These are phyloP conservation scores for Hura crepitans DNA, from an alignment of 441 rosid species.

Conservation along the genomic window DNA sequence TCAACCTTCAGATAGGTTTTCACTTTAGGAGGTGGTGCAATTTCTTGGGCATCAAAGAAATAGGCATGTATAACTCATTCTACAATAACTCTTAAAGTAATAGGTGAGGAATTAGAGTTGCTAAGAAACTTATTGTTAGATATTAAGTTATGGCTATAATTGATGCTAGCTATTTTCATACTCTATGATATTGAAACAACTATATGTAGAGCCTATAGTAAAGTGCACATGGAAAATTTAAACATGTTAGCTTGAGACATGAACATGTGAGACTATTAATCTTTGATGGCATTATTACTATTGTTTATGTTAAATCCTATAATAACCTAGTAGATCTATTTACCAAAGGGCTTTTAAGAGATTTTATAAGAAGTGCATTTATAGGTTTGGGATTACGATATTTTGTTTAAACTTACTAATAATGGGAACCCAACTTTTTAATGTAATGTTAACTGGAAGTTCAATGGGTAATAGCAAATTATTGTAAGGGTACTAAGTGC, in stretches of 20 bases:
- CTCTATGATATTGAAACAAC: not conserved
- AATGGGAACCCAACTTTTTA: too few relatives aligned
- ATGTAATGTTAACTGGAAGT: too few relatives aligned
- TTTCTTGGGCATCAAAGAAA: not conserved
- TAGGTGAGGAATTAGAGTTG: not conserved
- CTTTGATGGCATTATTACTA: not conserved
- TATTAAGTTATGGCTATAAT: too few relatives aligned
- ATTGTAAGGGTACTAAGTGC: too few relatives aligned
- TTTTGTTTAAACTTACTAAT: too few relatives aligned
- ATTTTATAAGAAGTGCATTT: too few relatives aligned
- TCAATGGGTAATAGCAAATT: too few relatives aligned
- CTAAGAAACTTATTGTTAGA: too few relatives aligned
- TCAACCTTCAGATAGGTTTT: not conserved
- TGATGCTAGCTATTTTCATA: too few relatives aligned
- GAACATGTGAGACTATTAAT: not conserved
- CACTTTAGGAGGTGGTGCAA: not conserved
- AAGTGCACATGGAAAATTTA: not conserved
- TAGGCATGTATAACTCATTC: not conserved
- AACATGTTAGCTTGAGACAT: not conserved
- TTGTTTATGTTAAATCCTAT: not conserved
- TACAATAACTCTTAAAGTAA: not conserved
- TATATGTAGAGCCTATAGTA: not conserved
- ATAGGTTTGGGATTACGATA: too few relatives aligned
- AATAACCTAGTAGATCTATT: too few relatives aligned
- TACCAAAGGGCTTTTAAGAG: too few relatives aligned